These are phyloP conservation scores for Alloteropsis angusta DNA, from an alignment of 202 grass and related monocot species.

Conservation along the genomic window DNA sequence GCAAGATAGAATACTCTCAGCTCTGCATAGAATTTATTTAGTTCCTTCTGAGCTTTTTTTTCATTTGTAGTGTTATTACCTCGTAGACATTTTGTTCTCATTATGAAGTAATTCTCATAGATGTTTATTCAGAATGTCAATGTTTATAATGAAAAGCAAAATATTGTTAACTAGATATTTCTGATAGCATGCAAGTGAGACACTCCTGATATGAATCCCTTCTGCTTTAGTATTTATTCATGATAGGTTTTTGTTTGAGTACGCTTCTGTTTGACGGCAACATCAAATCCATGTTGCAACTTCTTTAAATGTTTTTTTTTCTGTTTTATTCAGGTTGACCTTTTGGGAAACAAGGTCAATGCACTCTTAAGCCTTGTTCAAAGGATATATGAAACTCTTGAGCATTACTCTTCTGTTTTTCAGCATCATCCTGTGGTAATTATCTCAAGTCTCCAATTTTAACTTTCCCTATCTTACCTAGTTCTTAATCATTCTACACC, in stretches of 20 bases:
- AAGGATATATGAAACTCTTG: conserved; percentile 80
- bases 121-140: background rate
- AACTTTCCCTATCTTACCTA: conserved; percentile 6
- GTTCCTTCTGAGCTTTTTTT: background rate
- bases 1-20: background rate
- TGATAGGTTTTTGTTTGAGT: background rate
- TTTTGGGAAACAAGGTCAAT: conserved; percentile 73
- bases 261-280: background rate
- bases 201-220: background rate
- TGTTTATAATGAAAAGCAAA: background rate
- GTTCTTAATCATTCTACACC: conserved; percentile 10
- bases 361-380: conserved; percentile 54
- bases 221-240: background rate
- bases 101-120: background rate
- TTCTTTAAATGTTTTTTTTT: conserved; percentile 14
- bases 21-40: background rate
- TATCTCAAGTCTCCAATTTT: conserved; percentile 6
- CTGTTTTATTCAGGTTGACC: conserved; percentile 51
- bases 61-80: background rate
- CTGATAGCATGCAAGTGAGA: background rate
- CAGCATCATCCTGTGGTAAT: conserved; percentile 83
- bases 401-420: conserved; percentile 67
- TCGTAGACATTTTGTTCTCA: conserved; percentile 1
- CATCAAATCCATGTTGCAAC: background rate
- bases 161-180: background rate